Percentiles rank a stretch among this genome's conserved stretches.
These are phyloP conservation scores for Eucalyptus leucophloia DNA, from an alignment of 345 rosid species.

Conservation along the genomic window DNA sequence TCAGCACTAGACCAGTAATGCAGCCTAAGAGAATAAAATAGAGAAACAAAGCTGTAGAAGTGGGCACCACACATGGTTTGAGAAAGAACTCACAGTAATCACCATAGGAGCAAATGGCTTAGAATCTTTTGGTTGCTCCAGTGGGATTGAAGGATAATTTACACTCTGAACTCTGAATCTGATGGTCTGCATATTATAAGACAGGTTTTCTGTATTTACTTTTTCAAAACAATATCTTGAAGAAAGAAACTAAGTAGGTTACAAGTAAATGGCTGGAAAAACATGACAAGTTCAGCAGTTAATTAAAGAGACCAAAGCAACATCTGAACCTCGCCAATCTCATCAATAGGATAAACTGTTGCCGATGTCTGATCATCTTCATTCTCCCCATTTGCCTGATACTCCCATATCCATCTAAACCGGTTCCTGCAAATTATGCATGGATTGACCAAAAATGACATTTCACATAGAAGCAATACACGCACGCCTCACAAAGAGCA, in stretches of 20 bases:
- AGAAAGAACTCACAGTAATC: constrained; percentile 46
- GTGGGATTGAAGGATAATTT: constrained; percentile 53
- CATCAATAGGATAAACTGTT: constrained; percentile 32
- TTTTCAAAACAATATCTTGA: not conserved
- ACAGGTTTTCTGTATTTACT: not conserved
- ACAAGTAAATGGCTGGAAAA: not conserved
- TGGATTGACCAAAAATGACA: not conserved
- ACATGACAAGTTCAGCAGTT: not conserved
- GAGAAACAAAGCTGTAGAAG: not conserved
- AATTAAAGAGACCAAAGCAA: not conserved
- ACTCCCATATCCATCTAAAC: constrained; percentile 72
- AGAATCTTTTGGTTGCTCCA: constrained; percentile 36
- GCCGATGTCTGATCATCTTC: not conserved
- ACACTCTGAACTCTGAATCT: constrained; percentile 54
- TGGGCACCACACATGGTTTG: not conserved
- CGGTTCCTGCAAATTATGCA: constrained; percentile 30
- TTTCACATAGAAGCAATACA: not conserved
- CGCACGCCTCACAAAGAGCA: not conserved
- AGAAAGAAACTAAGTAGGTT: not conserved
- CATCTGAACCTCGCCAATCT: constrained; percentile 37
- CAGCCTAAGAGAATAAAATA: not conserved
- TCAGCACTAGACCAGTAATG: not conserved
- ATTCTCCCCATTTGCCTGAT: constrained; percentile 3
- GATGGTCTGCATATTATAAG: constrained; percentile 30
- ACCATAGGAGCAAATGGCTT: constrained; percentile 93